Evolutionary conservation across 768 basidiomycete genomes (phyloP).

Genomic region (Cytidiella melzeri): DNA sequence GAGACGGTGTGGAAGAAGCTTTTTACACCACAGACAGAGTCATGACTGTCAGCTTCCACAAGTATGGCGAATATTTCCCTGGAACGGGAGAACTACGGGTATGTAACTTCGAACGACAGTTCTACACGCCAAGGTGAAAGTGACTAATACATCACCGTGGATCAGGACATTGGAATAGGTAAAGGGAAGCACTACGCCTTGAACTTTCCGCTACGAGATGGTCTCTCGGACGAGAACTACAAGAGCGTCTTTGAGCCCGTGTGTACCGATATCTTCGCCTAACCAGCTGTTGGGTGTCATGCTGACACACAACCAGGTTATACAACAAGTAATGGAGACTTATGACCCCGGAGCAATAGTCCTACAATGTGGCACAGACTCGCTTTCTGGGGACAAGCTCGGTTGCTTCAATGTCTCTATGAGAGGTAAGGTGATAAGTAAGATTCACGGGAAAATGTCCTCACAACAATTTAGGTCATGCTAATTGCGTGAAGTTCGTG

Average conservation of each 20-base stretch:
- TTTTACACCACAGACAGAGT: conserved; percentile 99
- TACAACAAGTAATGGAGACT: conserved; percentile 87
- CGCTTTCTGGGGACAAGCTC: conserved; percentile 91
- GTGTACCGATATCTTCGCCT: conserved; percentile 22
- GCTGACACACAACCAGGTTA: conserved; percentile 51
- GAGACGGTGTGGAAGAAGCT: conserved; percentile 98
- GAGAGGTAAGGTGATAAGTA: conserved; percentile 48
- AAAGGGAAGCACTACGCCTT: conserved; percentile 93
- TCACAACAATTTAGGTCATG: conserved; percentile 60
- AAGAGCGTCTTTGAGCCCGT: conserved; percentile 94
- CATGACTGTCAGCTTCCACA: conserved; percentile 98
- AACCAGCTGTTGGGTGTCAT: background rate
- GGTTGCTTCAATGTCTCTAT: conserved; percentile 96
- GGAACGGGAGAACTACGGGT: conserved; percentile 96
- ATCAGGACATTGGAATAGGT: conserved; percentile 83
- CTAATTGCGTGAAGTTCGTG: conserved; percentile 95
- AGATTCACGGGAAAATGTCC: background rate
- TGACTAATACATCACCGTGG: background rate
- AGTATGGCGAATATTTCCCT: conserved; percentile 98
- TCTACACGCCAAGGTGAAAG: background rate
- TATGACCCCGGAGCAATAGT: conserved; percentile 95
- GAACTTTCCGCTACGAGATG: conserved; percentile 93
- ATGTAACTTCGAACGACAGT: conserved; percentile 20
- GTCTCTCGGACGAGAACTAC: conserved; percentile 93
- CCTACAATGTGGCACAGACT: conserved; percentile 96